Evolutionary conservation across 306 rosid species (phyloP), one percentile per base, ranked within the genome.

Genomic region (Abrus precatorius): DNA sequence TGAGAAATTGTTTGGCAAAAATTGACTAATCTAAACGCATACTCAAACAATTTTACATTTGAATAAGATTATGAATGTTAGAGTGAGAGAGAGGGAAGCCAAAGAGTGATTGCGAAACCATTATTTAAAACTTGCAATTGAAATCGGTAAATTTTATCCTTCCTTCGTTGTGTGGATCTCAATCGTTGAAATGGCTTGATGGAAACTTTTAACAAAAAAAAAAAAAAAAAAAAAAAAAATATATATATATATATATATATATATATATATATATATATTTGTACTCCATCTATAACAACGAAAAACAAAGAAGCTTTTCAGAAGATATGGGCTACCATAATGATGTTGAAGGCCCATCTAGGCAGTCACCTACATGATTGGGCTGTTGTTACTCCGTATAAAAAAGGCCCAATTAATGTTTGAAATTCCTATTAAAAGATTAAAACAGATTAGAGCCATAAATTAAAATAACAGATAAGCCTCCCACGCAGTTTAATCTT

Each of bases 381-480:
- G 79, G 36, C 40, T 13, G 44, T 7, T 69, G 49, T 9, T 7
- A 20, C 13, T 70, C 72, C 56, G 62, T 29, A n/a, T 61, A 60
- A 32, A 32, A 5, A 12, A 52, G 79, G 76, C 62, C 54, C 63
- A 57, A 29, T 20, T 20, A 20, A 20, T 64, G 41, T 47, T 34
- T 5, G 20, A 43, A 44, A 63, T 56, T 66, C 3, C 33, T 50
- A 33, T 56, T 20, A 20, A n/a, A n/a, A n/a, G n/a, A n/a, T n/a
- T n/a, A n/a, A n/a, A n/a, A n/a, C n/a, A n/a, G n/a, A n/a, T n/a
- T n/a, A n/a, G 9, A 52, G 5, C 13, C 6, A 52, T n/a, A 33
- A 50, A 12, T 6, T 1, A 5, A 20, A 7, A 78, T 5, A 80
- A 49, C 1, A 67, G 83, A 83, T 83, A 78, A 78, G 75, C 36